Evolutionary conservation across 768 basidiomycete species (phyloP).

Genomic region (Ramaria sp.): DNA sequence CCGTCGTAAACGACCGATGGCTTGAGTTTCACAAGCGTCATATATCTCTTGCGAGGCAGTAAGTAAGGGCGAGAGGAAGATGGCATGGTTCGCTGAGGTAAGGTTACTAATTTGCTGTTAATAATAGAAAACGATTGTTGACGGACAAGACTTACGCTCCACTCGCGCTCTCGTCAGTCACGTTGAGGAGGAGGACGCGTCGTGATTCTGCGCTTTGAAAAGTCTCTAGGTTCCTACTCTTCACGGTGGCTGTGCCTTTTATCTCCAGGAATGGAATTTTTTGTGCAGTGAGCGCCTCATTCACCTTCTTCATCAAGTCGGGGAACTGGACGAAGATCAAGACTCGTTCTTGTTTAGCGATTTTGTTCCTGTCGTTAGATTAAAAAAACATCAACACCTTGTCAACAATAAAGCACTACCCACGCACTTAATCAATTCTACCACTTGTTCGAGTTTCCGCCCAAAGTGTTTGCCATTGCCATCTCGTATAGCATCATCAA

Average conservation of each 20-base stretch:
- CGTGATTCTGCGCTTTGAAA: slow-evolving; percentile 67
- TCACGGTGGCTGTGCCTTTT: slow-evolving; percentile 61
- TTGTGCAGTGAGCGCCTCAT: slow-evolving; percentile 64
- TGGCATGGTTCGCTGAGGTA: slow-evolving; percentile 88
- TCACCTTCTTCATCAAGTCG: slow-evolving; percentile 86
- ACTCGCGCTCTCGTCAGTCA: slow-evolving; percentile 93
- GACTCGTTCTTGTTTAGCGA: slow-evolving; percentile 70
- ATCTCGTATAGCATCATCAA: slow-evolving; percentile 67
- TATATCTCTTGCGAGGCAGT: slow-evolving; percentile 77
- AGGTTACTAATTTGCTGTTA: slow-evolving; percentile 40
- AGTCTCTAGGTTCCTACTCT: slow-evolving; percentile 72
- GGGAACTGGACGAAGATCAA: slow-evolving; percentile 95
- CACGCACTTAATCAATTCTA: slow-evolving; percentile 62
- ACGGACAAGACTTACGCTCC: slow-evolving; percentile 37
- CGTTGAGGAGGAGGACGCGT: slow-evolving; percentile 76
- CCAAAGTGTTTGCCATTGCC: slow-evolving; percentile 71
- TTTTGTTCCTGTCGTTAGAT: slow-evolving; percentile 35
- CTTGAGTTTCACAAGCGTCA: slow-evolving; percentile 73
- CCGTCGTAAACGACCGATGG: slow-evolving; percentile 72
- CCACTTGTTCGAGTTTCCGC: slow-evolving; percentile 69
- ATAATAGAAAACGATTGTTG: neutral
- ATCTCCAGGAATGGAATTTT: slow-evolving; percentile 73
- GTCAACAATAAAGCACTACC: neutral
- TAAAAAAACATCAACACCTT: neutral
- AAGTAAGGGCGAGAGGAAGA: slow-evolving; percentile 88